phyloP scores from a whole-genome alignment of 192 early-diverging fungal species.

The Helicostylum pulchrum region DNA sequence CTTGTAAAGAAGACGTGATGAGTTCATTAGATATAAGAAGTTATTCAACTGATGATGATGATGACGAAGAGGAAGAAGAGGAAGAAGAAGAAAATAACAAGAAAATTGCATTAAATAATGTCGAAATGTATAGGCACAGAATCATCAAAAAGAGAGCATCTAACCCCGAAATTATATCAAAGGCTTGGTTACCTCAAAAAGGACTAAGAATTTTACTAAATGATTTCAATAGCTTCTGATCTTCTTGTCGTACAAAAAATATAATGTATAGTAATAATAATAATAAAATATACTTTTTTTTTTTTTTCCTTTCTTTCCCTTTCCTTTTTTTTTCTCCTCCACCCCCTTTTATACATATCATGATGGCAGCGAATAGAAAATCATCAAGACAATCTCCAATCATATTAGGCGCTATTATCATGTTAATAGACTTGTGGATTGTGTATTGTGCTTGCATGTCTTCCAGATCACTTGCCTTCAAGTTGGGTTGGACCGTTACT shows the following conservation, averaged over 20 bases:
- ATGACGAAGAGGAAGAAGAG: background rate
- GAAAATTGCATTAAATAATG: background rate
- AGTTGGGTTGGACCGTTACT: background rate
- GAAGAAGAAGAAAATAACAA: background rate
- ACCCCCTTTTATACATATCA: background rate
- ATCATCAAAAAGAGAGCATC: slow-evolving; percentile 13
- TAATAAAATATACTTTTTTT: background rate
- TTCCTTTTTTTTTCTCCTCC: background rate
- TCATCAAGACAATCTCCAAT: background rate
- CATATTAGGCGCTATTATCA: slow-evolving; percentile 4
- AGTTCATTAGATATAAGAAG: background rate
- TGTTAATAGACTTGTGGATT: slow-evolving; percentile 5
- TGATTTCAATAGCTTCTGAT: background rate
- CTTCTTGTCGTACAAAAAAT: background rate
- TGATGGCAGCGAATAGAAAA: background rate
- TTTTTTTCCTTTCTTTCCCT: background rate
- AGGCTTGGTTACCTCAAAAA: slow-evolving; percentile 17
- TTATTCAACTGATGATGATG: background rate
- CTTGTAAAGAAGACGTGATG: background rate
- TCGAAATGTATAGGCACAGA: slow-evolving; percentile 8
- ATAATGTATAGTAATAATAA: background rate
- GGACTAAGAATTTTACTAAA: slow-evolving; percentile 17
- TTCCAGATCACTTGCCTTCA: background rate
- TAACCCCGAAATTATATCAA: slow-evolving; percentile 1
- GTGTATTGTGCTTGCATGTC: slow-evolving; percentile 1